Evolutionary conservation across 164 flowering plant genomes (phyloP).

Genomic region (Stephania japonica): DNA sequence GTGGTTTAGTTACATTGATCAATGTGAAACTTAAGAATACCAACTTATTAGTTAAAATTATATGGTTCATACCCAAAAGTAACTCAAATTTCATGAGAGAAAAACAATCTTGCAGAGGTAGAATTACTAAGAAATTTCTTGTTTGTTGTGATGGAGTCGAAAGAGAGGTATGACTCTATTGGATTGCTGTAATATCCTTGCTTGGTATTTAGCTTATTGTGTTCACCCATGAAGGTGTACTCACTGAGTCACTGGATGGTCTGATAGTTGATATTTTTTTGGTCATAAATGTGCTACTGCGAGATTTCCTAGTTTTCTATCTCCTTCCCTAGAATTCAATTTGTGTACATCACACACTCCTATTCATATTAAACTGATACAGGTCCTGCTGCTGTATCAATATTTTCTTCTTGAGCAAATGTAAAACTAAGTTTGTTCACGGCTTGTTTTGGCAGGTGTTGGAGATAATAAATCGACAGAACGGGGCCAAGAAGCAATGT

Average conservation of each 20-base stretch:
- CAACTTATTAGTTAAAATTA: not conserved
- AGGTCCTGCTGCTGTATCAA: not conserved
- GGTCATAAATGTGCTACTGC: not conserved
- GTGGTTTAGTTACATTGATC: not conserved
- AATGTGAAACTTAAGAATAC: not conserved
- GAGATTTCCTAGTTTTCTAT: not conserved
- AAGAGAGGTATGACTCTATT: not conserved
- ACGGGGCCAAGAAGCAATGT: constrained; percentile 42
- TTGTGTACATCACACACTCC: not conserved
- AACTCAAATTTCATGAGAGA: not conserved
- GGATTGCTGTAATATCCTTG: not conserved
- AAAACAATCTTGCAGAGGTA: not conserved
- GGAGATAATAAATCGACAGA: constrained; percentile 48
- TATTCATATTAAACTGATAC: not conserved
- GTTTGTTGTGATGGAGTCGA: not conserved
- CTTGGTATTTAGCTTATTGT: not conserved
- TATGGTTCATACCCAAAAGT: too few species aligned
- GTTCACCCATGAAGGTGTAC: not conserved
- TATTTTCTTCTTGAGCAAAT: not conserved
- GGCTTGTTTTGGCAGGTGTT: constrained; percentile 31
- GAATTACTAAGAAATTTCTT: not conserved
- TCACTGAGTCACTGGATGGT: not conserved
- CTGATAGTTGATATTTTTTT: not conserved
- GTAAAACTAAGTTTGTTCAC: not conserved
- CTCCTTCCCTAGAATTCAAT: not conserved